Evolutionary conservation across 768 basidiomycete genomes (phyloP).

Genomic region (Suillus ampliporus): DNA sequence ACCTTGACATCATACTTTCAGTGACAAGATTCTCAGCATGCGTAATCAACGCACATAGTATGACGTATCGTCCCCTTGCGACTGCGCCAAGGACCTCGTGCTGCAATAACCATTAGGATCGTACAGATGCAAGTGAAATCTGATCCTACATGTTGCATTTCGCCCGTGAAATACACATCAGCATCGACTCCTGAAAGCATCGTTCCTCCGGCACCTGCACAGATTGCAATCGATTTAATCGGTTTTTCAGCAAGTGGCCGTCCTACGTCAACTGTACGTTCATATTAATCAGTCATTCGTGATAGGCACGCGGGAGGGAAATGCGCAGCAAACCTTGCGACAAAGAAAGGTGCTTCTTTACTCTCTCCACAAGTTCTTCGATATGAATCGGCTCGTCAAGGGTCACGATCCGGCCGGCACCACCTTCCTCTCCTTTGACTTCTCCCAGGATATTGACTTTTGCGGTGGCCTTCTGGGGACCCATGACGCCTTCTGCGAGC

Average conservation of each 20-base stretch:
- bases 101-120: conserved; percentile 44
- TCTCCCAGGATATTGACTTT: conserved; percentile 42
- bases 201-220: conserved; percentile 88
- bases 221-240: conserved; percentile 78
- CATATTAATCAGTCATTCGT: background rate
- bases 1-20: conserved; percentile 48
- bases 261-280: conserved; percentile 67
- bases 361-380: conserved; percentile 62
- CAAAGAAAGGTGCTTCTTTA: conserved; percentile 72
- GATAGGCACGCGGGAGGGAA: conserved; percentile 11
- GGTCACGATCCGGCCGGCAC: conserved; percentile 71
- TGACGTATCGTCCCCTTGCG: conserved; percentile 76
- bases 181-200: conserved; percentile 74
- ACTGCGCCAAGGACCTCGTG: conserved; percentile 88
- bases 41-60: conserved; percentile 68
- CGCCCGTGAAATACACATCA: conserved; percentile 91
- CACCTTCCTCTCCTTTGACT: conserved; percentile 56
- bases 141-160: conserved; percentile 81
- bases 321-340: conserved; percentile 51
- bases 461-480: conserved; percentile 34
- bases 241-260: conserved; percentile 43
- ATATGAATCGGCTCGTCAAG: conserved; percentile 63
- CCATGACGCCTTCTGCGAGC: conserved; percentile 65
- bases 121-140: conserved; percentile 21
- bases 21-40: conserved; percentile 14